These are phyloP conservation scores for Leccinum griseonigrum DNA, from an alignment of 1,284 basidiomycete species.

Conservation along the genomic window DNA sequence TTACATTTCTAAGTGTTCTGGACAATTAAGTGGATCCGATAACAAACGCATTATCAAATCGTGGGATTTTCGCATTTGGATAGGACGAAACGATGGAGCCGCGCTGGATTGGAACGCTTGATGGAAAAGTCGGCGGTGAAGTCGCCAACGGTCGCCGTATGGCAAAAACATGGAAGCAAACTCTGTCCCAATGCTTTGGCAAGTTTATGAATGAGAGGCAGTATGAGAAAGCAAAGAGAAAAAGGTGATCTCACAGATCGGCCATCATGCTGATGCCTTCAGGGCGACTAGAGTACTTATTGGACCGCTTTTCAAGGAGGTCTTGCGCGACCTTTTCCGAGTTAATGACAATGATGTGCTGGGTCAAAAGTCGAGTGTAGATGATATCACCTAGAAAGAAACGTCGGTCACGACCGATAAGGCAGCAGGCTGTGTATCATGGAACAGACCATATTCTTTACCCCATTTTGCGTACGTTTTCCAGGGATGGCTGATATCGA, in stretches of 20 bases:
- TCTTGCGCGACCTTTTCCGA: slow-evolving; percentile 25
- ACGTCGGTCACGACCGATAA: neutral
- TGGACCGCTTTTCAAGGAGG: slow-evolving; percentile 20
- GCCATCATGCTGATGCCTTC: neutral
- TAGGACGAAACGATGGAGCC: slow-evolving; percentile 19
- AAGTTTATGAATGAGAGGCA: neutral
- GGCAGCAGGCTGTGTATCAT: neutral
- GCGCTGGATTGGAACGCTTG: slow-evolving; percentile 23
- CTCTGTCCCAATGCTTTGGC: slow-evolving; percentile 18
- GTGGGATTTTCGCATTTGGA: slow-evolving; percentile 21
- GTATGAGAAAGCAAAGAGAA: neutral
- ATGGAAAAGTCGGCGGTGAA: slow-evolving; percentile 29
- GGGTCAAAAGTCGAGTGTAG: slow-evolving; percentile 19
- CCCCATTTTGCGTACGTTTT: slow-evolving; percentile 23
- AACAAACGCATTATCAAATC: slow-evolving; percentile 17
- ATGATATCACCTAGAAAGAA: slow-evolving; percentile 16
- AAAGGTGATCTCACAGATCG: neutral
- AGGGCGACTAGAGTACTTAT: neutral
- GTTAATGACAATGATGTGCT: slow-evolving; percentile 22
- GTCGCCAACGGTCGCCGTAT: slow-evolving; percentile 27
- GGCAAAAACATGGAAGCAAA: slow-evolving; percentile 25
- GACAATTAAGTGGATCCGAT: slow-evolving; percentile 2
- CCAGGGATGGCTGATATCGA: slow-evolving; percentile 22
- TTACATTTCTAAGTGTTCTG: slow-evolving; percentile 22
- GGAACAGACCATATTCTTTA: slow-evolving; percentile 19